Evolutionary conservation across 352 stramenopile species (phyloP), one percentile per base, ranked within the genome.

Genomic region (Globisporangium apiculatum): DNA sequence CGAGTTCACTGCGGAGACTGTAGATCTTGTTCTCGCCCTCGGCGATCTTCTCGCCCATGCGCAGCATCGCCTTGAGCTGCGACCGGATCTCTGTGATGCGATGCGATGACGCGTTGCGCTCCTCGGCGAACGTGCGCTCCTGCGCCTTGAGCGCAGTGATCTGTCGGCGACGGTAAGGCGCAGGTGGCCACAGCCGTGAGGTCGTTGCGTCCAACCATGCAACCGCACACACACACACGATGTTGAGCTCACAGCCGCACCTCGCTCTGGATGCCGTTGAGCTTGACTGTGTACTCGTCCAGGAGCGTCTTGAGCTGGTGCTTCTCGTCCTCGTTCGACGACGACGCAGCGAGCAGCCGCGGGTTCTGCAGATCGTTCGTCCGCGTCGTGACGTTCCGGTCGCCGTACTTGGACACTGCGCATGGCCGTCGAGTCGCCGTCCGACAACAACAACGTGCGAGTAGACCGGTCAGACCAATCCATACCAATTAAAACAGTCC

Each of bases 361-460:
- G 81, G 76, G 14, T 86, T 86, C 45, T 86, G 66, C 3, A 95
- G 62, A 63, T 94, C 83, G 37, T 90, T 92, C 9, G 82, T 89
- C 10, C 82, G 69, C n/a, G 86, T 95, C n/a, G 82, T 91, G 45
- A 89, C 80, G 51, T 91, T 89, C 37, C 72, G 73, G 43, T 89
- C 76, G 31, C 86, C 86, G 53, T 95, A 95, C 61, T 91, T 93
- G 11, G 83, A 94, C 6, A 95, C 79, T 74, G 48, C 12, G 37
- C 5, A 17, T 35, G 43, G 4, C 3, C 48, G 42, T 31, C 15
- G n/a, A 49, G 11, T 31, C 24, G 24, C 3, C 24, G 24, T 3
- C 24, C 24, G 3, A 31, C 24, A 31, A 31, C 24, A 31, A 31
- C 24, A 31, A 3, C 24, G 24, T 31, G 24, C 24, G 24, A 31